Evolutionary conservation across 805 yeast species (phyloP), one percentile per base, ranked within the genome.

Genomic region (Candida nonsorbophila): DNA sequence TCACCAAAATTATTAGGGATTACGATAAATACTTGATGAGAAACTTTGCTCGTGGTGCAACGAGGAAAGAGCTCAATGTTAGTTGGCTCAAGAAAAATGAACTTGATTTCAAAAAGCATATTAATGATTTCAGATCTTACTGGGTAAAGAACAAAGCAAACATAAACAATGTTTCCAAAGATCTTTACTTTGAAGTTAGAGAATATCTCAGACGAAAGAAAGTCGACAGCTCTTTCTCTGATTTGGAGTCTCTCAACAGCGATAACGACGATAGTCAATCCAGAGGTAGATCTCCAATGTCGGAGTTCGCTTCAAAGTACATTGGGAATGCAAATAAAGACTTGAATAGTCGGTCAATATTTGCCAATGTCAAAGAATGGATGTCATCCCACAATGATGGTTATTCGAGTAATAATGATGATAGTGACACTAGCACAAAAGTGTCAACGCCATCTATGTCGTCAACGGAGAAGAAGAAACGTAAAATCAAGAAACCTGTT

Each of bases 31-130:
- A 92, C 57, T 67, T 92, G 55, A 82, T 90, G 92, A 77, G 98
- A 53, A 92, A 92, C 62, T 90, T 92, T 58, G 95, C 96, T 10
- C 74, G 98, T 42, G 98, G 98, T 27, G 97, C 96, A 7, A 84
- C 97, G 3, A 74, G 98, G 50, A 86, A 92, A 55, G 98, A 92
- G 49, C 73, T 92, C 47, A 92, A 92, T 50, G 97, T 92, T 13
- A 83, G 95, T 17, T 92, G 98, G 98, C 69, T 92, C 45, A 92
- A 92, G 62, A 92, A 92, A 59, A 92, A 92, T 56, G 98, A 92
- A 62, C 69, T 92, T 44, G 98, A 92, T 40, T 73, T 92, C 60
- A 87, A 84, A 55, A 85, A 87, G 45, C 95, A 88, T 51, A 81
- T 92, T 37, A 75, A 66, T 38, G 95, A 86, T 39, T 90, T 92